Evolutionary conservation across 306 rosid genomes (phyloP).

Genomic region (Ormosia semicastrata): DNA sequence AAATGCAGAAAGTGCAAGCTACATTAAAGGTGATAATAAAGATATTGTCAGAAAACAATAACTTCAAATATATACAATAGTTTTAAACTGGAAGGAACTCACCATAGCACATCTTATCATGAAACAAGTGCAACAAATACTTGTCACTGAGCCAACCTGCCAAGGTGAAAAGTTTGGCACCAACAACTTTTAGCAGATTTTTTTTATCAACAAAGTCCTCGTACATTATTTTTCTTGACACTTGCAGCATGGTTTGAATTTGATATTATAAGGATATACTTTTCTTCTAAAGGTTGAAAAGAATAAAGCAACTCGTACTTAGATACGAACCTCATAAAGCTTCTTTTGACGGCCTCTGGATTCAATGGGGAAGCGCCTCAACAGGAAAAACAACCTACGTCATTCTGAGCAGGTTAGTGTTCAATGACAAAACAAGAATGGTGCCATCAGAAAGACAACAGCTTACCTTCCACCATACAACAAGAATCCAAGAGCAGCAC

Average conservation of each 20-base stretch:
- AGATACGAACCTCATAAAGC: slow-evolving; percentile 64
- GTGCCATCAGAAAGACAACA: not conserved
- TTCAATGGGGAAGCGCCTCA: slow-evolving; percentile 77
- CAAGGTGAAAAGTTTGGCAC: slow-evolving; percentile 14
- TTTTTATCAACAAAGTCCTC: not conserved
- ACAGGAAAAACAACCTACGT: slow-evolving; percentile 65
- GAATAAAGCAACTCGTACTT: not conserved
- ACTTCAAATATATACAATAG: not conserved
- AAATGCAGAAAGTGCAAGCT: slow-evolving; percentile 70
- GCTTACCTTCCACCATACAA: slow-evolving; percentile 84
- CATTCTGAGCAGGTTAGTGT: slow-evolving; percentile 3
- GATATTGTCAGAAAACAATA: slow-evolving; percentile 11
- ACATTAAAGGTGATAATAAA: slow-evolving; percentile 24
- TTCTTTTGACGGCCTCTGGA: slow-evolving; percentile 82
- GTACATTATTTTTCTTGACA: not conserved
- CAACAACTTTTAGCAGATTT: not conserved
- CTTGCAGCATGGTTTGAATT: not conserved
- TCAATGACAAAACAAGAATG: not conserved
- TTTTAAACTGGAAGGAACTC: slow-evolving; percentile 35
- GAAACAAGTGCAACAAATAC: slow-evolving; percentile 72
- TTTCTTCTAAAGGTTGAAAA: not conserved
- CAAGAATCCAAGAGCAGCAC: slow-evolving; percentile 71
- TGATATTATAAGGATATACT: not conserved
- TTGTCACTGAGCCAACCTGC: slow-evolving; percentile 80
- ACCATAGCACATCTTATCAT: slow-evolving; percentile 75